phyloP scores from a whole-genome alignment of 352 stramenopile species.

The Phytopythium cucurbitacearum region DNA sequence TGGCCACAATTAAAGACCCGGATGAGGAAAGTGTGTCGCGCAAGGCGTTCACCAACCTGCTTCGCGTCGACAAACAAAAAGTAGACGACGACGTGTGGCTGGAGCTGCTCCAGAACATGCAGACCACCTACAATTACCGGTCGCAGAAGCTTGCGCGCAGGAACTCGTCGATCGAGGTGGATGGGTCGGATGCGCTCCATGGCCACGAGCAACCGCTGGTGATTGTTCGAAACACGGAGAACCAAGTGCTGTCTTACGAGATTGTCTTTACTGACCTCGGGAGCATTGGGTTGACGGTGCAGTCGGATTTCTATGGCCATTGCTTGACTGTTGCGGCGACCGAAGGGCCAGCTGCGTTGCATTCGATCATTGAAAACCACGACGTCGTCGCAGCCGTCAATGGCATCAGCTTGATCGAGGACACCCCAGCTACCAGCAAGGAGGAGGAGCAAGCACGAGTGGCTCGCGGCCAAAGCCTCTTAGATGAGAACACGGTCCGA shows the following conservation, averaged over 20 bases:
- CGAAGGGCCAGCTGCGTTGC: slow-evolving; percentile 25
- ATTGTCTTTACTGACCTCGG: slow-evolving; percentile 47
- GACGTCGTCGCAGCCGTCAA: slow-evolving; percentile 56
- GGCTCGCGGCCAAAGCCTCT: slow-evolving; percentile 15
- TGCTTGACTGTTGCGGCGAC: slow-evolving; percentile 40
- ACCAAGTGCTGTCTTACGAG: slow-evolving; percentile 63
- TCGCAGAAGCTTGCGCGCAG: slow-evolving; percentile 9
- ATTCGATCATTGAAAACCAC: slow-evolving; percentile 41
- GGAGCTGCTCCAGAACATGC: slow-evolving; percentile 36
- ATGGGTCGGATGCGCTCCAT: slow-evolving; percentile 7
- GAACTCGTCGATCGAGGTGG: slow-evolving; percentile 11
- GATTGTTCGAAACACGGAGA: slow-evolving; percentile 50
- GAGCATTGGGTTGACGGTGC: slow-evolving; percentile 34
- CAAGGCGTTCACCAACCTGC: slow-evolving; percentile 41
- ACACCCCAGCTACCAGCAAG: slow-evolving; percentile 17
- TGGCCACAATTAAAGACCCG: slow-evolving; percentile 29
- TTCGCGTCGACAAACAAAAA: slow-evolving; percentile 30
- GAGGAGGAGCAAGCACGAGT: slow-evolving; percentile 30
- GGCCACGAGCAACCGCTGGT: slow-evolving; percentile 29
- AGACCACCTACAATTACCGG: slow-evolving; percentile 37
- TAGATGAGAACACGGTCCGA: slow-evolving; percentile 19
- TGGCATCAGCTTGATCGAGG: slow-evolving; percentile 15
- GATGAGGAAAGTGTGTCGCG: slow-evolving; percentile 31
- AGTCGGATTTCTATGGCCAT: slow-evolving; percentile 54
- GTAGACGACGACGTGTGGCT: slow-evolving; percentile 51